Percentiles rank a stretch among this genome's conserved stretches.
Evolutionary conservation across 2,329 filamentous ascomycete genomes (phyloP).

Genomic region (Thielaviopsis cerberus): DNA sequence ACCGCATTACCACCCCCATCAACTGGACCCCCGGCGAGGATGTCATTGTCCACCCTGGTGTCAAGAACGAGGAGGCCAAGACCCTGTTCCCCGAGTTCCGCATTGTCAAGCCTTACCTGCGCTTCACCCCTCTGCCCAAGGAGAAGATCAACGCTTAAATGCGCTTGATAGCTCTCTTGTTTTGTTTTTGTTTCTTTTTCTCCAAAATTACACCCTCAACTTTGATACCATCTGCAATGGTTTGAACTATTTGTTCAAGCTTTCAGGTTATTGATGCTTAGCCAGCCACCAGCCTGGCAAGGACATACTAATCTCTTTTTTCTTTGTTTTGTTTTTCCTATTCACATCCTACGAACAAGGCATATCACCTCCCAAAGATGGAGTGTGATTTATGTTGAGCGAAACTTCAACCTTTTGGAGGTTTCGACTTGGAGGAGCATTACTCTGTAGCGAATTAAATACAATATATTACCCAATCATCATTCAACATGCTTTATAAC

Average conservation of each 20-base stretch:
- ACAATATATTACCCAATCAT: too few relatives aligned
- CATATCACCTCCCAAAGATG: not conserved
- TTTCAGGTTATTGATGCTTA: not conserved
- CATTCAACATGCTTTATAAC: too few relatives aligned
- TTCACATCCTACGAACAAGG: not conserved
- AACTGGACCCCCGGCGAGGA: constrained; percentile 81
- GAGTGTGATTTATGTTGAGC: not conserved
- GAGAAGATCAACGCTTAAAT: constrained; percentile 24
- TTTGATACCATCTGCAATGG: not conserved
- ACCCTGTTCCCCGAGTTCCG: constrained; percentile 66
- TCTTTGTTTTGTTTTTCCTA: not conserved
- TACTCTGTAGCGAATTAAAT: too few relatives aligned
- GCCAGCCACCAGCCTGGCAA: constrained; percentile 3
- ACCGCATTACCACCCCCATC: constrained; percentile 74
- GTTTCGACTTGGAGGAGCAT: too few relatives aligned
- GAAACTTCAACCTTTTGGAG: too few relatives aligned
- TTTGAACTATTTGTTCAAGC: not conserved
- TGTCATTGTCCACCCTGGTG: constrained; percentile 71
- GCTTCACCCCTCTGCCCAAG: constrained; percentile 50
- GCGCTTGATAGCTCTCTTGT: not conserved
- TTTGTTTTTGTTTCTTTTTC: not conserved
- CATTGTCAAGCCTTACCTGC: constrained; percentile 52
- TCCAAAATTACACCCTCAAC: not conserved
- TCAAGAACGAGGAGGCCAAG: constrained; percentile 71
- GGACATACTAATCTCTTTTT: not conserved